Base-by-base conservation (phyloP, 352 stramenopile genomes). In the Globisporangium polare region DNA sequence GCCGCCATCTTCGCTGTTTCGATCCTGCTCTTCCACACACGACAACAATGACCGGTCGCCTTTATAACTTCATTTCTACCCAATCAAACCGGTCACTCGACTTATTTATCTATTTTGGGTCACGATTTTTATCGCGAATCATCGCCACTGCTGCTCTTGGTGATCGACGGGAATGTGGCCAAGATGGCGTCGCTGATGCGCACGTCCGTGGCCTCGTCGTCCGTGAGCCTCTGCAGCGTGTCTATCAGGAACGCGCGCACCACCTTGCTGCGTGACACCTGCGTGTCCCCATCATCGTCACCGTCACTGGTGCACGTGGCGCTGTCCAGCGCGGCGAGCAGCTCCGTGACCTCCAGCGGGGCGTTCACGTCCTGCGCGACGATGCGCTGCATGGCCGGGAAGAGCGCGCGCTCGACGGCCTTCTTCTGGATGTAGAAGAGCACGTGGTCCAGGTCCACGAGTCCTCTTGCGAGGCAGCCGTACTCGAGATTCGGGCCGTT, bases 371-470 rank as follows among this genome's bases (percentile, higher is more conserved):
- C 82, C 58, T 84, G 78, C 29, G 77, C 63, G 7, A 89, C 57
- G 33, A 91, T 86, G 27, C 76, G 78, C 10, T 78, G 43, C 43
- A 90, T 66, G 1, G 63, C 58, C 13, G 78, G 78, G 47, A 86
- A 81, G 18, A 91, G 42, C 9, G 75, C 62, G 2, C 77, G 39
- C 22, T 63, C 13, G 24, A 90, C 50, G 10, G 82, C 80, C 29
- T 66, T 45, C 54, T 65, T 43, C 27, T 75, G 75, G 33, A 90
- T 66, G 1, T 10, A 42, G 18, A 80, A 55, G 22, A 91, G 67
- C 0, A 55, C 49, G 12, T 39, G 57, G 58, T 85, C 76, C n/a
- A 91, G 35, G 60, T 89, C 66, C 45, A 83, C 80, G 35, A 86
- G 59, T 1, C 63, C 68, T 2, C 82, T 74, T 2, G 70, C 82